Evolutionary conservation across 2,329 filamentous ascomycete species (phyloP).

Genomic region (Macrophomina tecta): DNA sequence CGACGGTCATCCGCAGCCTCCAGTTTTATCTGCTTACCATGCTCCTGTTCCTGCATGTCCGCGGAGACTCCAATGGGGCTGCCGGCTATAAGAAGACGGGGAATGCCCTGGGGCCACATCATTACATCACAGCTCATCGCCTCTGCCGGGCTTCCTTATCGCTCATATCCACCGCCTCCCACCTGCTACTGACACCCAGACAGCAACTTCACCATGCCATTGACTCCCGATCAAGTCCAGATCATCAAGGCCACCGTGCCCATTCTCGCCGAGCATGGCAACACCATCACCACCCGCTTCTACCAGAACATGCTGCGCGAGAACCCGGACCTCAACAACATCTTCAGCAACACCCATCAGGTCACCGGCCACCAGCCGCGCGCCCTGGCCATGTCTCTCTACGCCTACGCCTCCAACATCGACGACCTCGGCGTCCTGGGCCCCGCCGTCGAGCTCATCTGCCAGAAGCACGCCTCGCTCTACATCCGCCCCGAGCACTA

Average conservation of each 20-base stretch:
- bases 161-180: not conserved
- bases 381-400: conserved; percentile 72
- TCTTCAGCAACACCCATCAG: conserved; percentile 77
- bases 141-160: not conserved
- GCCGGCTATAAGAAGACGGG: conserved; percentile 5
- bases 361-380: conserved; percentile 69
- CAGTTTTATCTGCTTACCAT: not conserved
- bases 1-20: conserved; percentile 5
- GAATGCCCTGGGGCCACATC: not conserved
- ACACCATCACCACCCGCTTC: conserved; percentile 72
- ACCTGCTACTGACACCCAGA: not conserved
- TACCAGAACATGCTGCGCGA: conserved; percentile 71
- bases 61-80: not conserved
- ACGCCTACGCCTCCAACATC: conserved; percentile 75
- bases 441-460: conserved; percentile 69
- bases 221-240: conserved; percentile 67
- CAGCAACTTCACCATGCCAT: conserved; percentile 28
- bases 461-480: conserved; percentile 76
- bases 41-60: conserved; percentile 20
- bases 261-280: conserved; percentile 70
- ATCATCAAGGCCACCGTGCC: conserved; percentile 75
- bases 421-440: conserved; percentile 67
- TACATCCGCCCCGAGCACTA: conserved; percentile 74
- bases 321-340: conserved; percentile 69
- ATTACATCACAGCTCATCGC: conserved; percentile 8